Percentiles rank a stretch among this genome's conserved stretches.
Evolutionary conservation across 768 basidiomycete genomes (phyloP).

Genomic region (Fomitopsis pulvina): DNA sequence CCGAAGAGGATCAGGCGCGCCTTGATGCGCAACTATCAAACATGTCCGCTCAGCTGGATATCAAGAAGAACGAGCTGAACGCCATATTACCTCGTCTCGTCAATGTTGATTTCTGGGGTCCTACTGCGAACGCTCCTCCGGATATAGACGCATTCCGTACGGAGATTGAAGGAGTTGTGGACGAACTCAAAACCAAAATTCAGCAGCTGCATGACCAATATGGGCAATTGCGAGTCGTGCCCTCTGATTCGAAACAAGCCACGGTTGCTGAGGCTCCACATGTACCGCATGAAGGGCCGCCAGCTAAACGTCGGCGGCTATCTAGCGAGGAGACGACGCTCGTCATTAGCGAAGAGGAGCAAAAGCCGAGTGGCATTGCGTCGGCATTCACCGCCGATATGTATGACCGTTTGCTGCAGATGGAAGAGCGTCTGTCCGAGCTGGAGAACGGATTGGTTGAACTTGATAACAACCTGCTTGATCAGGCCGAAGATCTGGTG

Average conservation of each 20-base stretch:
- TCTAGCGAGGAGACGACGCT: conserved; percentile 5
- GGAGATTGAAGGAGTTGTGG: conserved; percentile 23
- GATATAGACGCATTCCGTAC: conserved; percentile 20
- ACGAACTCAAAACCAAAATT: conserved; percentile 10
- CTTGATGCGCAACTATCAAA: conserved; percentile 19
- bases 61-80: conserved; percentile 29
- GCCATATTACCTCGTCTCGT: conserved; percentile 24
- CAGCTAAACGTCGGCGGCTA: conserved; percentile 7
- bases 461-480: conserved; percentile 23
- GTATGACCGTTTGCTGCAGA: conserved; percentile 21
- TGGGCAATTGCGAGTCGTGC: background rate
- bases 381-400: conserved; percentile 21
- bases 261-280: no score
- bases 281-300: background rate
- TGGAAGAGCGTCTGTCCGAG: conserved; percentile 25
- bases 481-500: conserved; percentile 3
- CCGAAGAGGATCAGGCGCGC: conserved; percentile 18
- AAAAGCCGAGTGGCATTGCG: conserved; percentile 5
- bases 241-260: no score
- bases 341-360: background rate
- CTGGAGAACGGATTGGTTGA: conserved; percentile 32
- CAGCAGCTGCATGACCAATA: conserved; percentile 1
- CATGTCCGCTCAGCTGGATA: conserved; percentile 19
- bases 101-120: conserved; percentile 34
- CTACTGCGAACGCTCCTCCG: conserved; percentile 4